Evolutionary conservation across 2,329 filamentous ascomycete species (phyloP), one percentile per base, ranked within the genome.

Genomic region (Colletotrichum aenigma): DNA sequence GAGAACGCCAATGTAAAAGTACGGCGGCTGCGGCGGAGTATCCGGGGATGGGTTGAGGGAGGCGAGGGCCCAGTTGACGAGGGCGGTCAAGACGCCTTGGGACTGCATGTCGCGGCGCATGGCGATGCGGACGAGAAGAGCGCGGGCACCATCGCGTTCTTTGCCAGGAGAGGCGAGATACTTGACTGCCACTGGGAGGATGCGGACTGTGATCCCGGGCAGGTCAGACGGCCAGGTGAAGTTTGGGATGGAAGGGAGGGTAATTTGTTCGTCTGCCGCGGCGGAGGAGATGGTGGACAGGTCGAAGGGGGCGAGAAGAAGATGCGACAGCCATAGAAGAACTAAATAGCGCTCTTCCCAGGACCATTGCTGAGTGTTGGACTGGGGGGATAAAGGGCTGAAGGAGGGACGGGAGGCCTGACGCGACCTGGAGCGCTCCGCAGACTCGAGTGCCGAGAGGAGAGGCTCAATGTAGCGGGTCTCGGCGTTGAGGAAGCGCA

Each of bases 311-410:
- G 95, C 95, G 36, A 96, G 89, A 74, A 96, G 88, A 18, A 97
- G 87, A 84, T 97, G 94, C 1, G 94, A 94, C 34, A 96, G 90
- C 97, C 97, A 99, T 12, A 98, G 88, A 6, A 98, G 87, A 58
- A 96, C 92, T 21, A 98, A 88, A 81, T 98, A 98, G 70, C 94
- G 90, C 84, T 98, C 94, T 82, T 98, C 93, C 97, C 97, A 99
- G 2, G 89, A 88, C 88, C 94, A 92, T 28, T 79, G 72, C 7
- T 52, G 56, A 26, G 28, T 12, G 43, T 66, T 70, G 30, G 58
- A 55, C 24, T 60, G 36, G 4, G 76, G 55, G 4, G 73, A 71
- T 12, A 61, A 26, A 30, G 74, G 24, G 56, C 56, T 70, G 24
- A 67, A 36, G 4, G 56, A 75, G 30, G 69, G 75, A 18, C 69